Conservation (phyloP, 202 grass and related monocot species). For the Bolboschoenoplectus hybrid region DNA sequence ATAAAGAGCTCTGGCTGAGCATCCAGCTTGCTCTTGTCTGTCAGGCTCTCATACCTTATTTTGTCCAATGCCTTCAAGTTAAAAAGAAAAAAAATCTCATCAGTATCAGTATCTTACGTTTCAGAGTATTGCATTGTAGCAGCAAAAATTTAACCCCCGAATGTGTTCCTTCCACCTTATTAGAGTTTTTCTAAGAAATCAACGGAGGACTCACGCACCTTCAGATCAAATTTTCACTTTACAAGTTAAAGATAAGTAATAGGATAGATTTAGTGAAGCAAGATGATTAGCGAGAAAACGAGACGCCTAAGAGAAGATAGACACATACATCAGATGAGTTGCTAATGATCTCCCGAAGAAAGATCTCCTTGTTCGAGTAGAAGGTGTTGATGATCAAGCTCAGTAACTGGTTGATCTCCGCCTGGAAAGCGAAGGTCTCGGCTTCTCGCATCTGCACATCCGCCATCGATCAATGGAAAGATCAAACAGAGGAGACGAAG, state of each 20-base stretch:
- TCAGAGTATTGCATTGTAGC: background rate
- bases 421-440: slow-evolving; percentile 87
- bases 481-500: background rate
- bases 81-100: slow-evolving; percentile 10
- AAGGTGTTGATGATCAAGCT: slow-evolving; percentile 96
- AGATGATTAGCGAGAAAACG: background rate
- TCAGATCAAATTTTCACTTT: background rate
- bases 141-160: background rate
- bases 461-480: slow-evolving; percentile 31
- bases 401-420: slow-evolving; percentile 41
- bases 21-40: slow-evolving; percentile 84
- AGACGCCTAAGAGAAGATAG: background rate
- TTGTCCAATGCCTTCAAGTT: slow-evolving; percentile 67
- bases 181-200: background rate
- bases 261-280: background rate
- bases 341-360: slow-evolving; percentile 79
- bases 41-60: slow-evolving; percentile 82
- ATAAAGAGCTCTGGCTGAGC: slow-evolving; percentile 88
- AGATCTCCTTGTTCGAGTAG: slow-evolving; percentile 97
- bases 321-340: slow-evolving; percentile 57
- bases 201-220: too few species aligned
- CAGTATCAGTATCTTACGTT: background rate
- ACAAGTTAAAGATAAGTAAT: background rate
- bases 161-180: background rate
- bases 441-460: slow-evolving; percentile 63